Evolutionary conservation across 768 basidiomycete genomes (phyloP), one percentile per base, ranked within the genome.

Genomic region (Amanita exitialis): DNA sequence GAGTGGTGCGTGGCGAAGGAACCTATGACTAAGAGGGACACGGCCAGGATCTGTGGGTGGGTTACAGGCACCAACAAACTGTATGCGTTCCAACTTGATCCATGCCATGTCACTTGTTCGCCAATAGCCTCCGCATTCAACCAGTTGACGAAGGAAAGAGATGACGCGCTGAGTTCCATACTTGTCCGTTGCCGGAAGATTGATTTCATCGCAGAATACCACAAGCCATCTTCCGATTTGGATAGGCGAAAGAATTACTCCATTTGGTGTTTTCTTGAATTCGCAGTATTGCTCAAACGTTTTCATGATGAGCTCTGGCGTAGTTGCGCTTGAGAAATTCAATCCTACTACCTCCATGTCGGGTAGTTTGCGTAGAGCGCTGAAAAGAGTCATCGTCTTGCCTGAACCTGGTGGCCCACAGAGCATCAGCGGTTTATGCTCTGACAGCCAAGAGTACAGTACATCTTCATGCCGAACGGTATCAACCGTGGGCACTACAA

Each of bases 251-350:
- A 99, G 80, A 43, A 97, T 80, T 43, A 96, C 89, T n/a, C 96
- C 96, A 59, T 93, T 98, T 10, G 96, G 92, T 3, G 96, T 98
- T 70, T 98, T 98, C 50, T 94, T 79, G 62, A 95, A 97, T 69
- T 99, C 96, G 70, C 96, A 99, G 62, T 99, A 96, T 68, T 99
- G 96, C 64, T 98, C 96, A 65, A 99, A 98, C 6, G 96, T 98
- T 78, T 98, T 98, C 57, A 99, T 78, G 55, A 99, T 95, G 25
- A 99, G 78, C 62, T 97, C 96, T 0, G 96, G 96, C 1, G 93
- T 97, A 0, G 96, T 98, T 15, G 96, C 96, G 64, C 92, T 96
- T 28, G 96, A 99, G 68, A 99, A 99, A 69, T 99, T 99, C 58
- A 99, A 82, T 43, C 96, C 96, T 57, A 97, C 94, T 41, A 98